These are phyloP conservation scores for Atractiella rhizophila DNA, from an alignment of 768 basidiomycete genomes.

Conservation along the genomic window DNA sequence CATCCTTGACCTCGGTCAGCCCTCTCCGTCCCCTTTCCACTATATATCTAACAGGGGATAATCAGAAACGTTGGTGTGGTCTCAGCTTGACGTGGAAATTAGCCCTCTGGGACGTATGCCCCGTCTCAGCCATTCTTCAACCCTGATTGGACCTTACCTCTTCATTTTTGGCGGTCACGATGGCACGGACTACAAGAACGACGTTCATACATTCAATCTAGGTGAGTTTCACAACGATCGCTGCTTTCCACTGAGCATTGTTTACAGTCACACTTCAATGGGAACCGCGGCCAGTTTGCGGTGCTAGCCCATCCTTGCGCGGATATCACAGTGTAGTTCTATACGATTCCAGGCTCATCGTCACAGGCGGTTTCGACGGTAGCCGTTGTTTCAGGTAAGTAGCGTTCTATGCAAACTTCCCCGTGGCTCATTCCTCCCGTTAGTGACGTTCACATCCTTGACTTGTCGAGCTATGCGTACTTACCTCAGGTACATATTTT, in stretches of 20 bases:
- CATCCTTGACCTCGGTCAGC: conserved; percentile 58
- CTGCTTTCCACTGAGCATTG: background rate
- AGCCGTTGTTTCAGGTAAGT: too few relatives aligned
- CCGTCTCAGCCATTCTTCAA: conserved; percentile 37
- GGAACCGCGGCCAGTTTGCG: conserved; percentile 42
- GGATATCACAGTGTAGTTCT: conserved; percentile 66
- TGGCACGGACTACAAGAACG: conserved; percentile 38
- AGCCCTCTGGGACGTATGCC: conserved; percentile 37
- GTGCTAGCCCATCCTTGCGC: conserved; percentile 42
- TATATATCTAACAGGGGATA: background rate
- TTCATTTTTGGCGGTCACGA: conserved; percentile 78
- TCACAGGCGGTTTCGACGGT: conserved; percentile 54
- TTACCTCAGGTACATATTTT: too few relatives aligned
- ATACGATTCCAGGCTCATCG: conserved; percentile 57
- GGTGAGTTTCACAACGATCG: conserved; percentile 27
- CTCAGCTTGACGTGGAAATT: conserved; percentile 20
- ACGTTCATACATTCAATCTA: conserved; percentile 63
- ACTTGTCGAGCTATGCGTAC: too few relatives aligned
- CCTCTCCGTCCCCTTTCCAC: background rate
- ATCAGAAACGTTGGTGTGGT: conserved; percentile 22
- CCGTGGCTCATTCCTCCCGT: too few relatives aligned
- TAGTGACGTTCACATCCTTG: too few relatives aligned
- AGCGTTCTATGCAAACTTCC: too few relatives aligned
- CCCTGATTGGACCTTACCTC: conserved; percentile 60
- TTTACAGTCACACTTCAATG: conserved; percentile 52